A percentile compares a stretch with the other conserved stretches of the same genome.
These are phyloP conservation scores for Pelargonium fulgidum DNA, from an alignment of 441 rosid species.

Conservation along the genomic window DNA sequence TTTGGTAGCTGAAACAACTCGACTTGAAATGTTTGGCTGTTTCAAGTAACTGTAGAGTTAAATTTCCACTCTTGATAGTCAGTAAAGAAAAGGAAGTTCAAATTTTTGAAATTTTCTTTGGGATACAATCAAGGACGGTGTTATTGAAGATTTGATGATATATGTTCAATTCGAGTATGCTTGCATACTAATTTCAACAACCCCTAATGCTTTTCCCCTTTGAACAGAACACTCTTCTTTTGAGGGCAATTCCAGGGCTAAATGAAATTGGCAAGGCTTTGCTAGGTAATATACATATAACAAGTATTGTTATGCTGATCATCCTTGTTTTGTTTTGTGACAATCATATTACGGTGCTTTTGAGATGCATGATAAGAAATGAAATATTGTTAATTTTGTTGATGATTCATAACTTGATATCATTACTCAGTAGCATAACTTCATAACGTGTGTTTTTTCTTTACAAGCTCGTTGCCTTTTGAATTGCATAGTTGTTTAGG, in stretches of 20 bases:
- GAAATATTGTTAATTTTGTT: background rate
- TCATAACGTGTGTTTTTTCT: too few species aligned
- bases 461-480: background rate
- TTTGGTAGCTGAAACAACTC: too few species aligned
- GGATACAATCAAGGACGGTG: background rate
- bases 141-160: background rate
- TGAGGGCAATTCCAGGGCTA: slow-evolving; percentile 85
- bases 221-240: slow-evolving; percentile 68
- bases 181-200: background rate
- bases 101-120: background rate
- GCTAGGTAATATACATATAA: slow-evolving; percentile 40
- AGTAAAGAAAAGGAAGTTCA: too few species aligned
- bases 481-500: background rate
- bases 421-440: background rate
- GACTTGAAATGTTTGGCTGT: background rate
- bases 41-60: background rate
- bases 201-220: slow-evolving; percentile 1
- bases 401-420: background rate
- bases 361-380: background rate
- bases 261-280: slow-evolving; percentile 69
- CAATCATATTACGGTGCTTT: background rate
- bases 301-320: background rate
- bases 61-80: background rate
- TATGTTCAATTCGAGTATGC: background rate
- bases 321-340: background rate